Base-by-base conservation (phyloP, 257 asterid genomes). In the Rhazya stricta region DNA sequence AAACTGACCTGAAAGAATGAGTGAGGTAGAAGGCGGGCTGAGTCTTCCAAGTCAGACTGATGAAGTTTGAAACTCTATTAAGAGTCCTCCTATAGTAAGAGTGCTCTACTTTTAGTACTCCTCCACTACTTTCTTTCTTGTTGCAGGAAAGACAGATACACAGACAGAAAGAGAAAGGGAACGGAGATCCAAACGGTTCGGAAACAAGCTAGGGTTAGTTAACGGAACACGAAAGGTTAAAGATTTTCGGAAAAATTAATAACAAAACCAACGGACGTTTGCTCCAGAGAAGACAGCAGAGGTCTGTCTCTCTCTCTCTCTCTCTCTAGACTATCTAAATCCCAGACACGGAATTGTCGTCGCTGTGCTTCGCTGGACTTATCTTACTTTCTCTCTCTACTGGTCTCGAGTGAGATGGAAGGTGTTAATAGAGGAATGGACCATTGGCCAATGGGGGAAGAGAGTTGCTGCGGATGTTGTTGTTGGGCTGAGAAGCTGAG, bases 1-100 rank as follows among this genome's bases (percentile, higher is more conserved):
- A 72, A 67, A 74, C 84, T 71, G 79, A 78, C 89, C 86, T 76
- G 85, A 70, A 62, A 51, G 77, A 79, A 53, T n/a, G 48, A 48
- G 75, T 85, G 87, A 85, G 84, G 87, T 77, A 87, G 84, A 83
- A 70, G 76, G 79, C 71, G 74, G 72, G 72, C 25, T 16, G 73
- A 79, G 79, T 83, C n/a, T n/a, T n/a, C 89, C 85, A 75, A 73
- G 76, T 74, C 43, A 75, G 79, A 77, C 39, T 73, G 51, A 60
- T 21, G 62, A 36, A 61, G 42, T 61, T 61, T 13, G 41, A 32
- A 61, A 61, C 67, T 60, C 9, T 30, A 11, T 61, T 61, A 25
- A 61, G n/a, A 57, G 25, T 57, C 34, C 6, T 57, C n/a, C 6
- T 34, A 13, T n/a, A 29, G 9, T n/a, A 56, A n/a, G 32, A 56